Evolutionary conservation across 2,329 filamentous ascomycete genomes (phyloP).

Genomic region (Talaromyces sp.): DNA sequence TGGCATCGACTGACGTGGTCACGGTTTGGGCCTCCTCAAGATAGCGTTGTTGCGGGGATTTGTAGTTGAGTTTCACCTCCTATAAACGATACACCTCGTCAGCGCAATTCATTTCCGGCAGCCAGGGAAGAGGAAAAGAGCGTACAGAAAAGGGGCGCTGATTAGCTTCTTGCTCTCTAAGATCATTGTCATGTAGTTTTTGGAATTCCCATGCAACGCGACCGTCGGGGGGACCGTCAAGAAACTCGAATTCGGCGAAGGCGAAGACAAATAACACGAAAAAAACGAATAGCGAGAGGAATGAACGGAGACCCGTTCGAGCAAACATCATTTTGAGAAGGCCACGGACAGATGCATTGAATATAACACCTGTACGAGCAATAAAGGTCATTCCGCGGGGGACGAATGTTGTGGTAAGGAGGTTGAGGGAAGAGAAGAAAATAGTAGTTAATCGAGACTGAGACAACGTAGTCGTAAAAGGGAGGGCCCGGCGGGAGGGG

Average conservation of each 20-base stretch:
- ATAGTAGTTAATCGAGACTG: neutral
- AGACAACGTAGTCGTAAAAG: conserved; percentile 1
- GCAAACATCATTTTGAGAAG: conserved; percentile 11
- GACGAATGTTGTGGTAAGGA: neutral
- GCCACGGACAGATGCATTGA: conserved; percentile 14
- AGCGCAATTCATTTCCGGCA: neutral
- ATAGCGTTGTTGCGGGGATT: conserved; percentile 14
- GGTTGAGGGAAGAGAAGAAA: neutral
- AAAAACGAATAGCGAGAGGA: conserved; percentile 13
- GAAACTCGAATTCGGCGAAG: conserved; percentile 11
- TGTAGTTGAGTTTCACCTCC: conserved; percentile 13
- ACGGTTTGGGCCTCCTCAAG: conserved; percentile 13
- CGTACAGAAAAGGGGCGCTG: conserved; percentile 13
- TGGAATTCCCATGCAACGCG: conserved; percentile 12
- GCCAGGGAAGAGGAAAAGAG: neutral
- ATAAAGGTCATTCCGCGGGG: conserved; percentile 12
- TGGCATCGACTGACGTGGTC: conserved; percentile 3
- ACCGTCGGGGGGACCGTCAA: neutral
- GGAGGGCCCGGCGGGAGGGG: neutral
- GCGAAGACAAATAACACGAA: conserved; percentile 13
- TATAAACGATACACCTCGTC: neutral
- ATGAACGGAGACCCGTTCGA: conserved; percentile 13
- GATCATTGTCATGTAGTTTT: conserved; percentile 6
- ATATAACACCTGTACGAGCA: conserved; percentile 8
- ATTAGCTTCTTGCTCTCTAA: conserved; percentile 6